phyloP scores from a whole-genome alignment of 805 yeast genomes.

The Brettanomyces sp. region DNA sequence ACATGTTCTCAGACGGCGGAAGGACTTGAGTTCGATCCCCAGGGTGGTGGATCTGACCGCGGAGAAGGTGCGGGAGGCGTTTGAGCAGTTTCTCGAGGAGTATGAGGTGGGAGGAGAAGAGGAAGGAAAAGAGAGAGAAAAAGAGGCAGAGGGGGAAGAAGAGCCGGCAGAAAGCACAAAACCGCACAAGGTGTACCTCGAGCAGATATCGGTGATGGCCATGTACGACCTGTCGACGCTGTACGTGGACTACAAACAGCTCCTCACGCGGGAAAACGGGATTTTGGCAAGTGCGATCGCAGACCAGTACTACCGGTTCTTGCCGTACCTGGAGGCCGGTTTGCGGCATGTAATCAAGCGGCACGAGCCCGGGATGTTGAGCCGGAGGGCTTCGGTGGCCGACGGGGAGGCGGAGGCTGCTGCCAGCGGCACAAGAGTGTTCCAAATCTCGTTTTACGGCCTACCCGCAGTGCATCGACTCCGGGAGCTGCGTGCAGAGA shows the following conservation, averaged over 20 bases:
- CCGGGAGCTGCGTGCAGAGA: conserved; percentile 83
- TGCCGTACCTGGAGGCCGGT: conserved; percentile 75
- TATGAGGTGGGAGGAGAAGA: conserved; percentile 37
- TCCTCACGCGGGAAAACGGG: conserved; percentile 69
- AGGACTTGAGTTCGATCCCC: conserved; percentile 61
- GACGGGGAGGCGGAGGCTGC: conserved; percentile 27
- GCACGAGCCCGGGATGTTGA: conserved; percentile 65
- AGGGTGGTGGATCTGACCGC: conserved; percentile 88
- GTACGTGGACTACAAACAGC: conserved; percentile 77
- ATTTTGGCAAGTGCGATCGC: conserved; percentile 81
- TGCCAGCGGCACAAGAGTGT: conserved; percentile 56
- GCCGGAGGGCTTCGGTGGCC: conserved; percentile 29
- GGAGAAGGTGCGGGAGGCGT: conserved; percentile 85
- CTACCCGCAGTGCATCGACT: conserved; percentile 75
- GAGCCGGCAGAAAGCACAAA: conserved; percentile 30
- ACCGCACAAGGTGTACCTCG: conserved; percentile 53
- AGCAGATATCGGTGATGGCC: conserved; percentile 76
- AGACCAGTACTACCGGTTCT: conserved; percentile 87
- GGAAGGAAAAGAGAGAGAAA: conserved; percentile 19
- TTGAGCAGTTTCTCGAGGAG: conserved; percentile 73
- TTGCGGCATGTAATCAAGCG: conserved; percentile 62
- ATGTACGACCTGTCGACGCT: conserved; percentile 66
- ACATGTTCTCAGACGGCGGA: conserved; percentile 33
- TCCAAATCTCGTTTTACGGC: conserved; percentile 84
- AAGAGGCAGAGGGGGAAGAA: conserved; percentile 29